Percentiles rank a stretch among this genome's conserved stretches.
Evolutionary conservation across 176 grass and related monocot genomes (phyloP).

Genomic region (Thinopyrum elongatum): DNA sequence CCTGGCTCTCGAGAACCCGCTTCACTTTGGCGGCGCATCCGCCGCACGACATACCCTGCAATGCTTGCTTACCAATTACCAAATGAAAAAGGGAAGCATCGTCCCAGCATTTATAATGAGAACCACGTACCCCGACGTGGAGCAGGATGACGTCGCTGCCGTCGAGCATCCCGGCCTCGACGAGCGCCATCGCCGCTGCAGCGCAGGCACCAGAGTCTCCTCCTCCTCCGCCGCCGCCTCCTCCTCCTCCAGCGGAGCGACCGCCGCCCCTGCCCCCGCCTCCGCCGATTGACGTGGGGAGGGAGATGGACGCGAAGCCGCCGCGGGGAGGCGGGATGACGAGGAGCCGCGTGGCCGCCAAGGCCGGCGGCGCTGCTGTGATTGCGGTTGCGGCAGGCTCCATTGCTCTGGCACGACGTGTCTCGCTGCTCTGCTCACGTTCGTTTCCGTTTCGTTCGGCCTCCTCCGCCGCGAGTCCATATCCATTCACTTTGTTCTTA

Average conservation of each 20-base stretch:
- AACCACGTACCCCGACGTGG: slow-evolving; percentile 55
- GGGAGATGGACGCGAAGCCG: slow-evolving; percentile 26
- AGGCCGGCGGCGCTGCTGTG: not conserved
- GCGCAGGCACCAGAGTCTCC: slow-evolving; percentile 23
- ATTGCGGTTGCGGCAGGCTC: slow-evolving; percentile 31
- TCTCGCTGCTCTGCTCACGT: not conserved
- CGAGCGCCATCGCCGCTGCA: slow-evolving; percentile 35
- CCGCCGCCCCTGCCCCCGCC: slow-evolving; percentile 13
- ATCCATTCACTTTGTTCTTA: no score
- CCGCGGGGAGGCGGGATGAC: not conserved
- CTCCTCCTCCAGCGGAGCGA: not conserved
- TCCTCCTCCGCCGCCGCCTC: not conserved
- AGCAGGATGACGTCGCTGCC: slow-evolving; percentile 59
- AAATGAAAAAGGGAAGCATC: not conserved
- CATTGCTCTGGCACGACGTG: slow-evolving; percentile 14
- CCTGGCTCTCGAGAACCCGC: slow-evolving; percentile 74
- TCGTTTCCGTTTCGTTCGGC: not conserved
- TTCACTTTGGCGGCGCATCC: slow-evolving; percentile 82
- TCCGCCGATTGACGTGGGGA: slow-evolving; percentile 16
- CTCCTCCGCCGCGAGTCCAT: not conserved
- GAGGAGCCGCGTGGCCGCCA: not conserved
- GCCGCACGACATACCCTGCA: slow-evolving; percentile 79
- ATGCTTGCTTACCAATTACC: not conserved
- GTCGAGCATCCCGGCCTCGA: slow-evolving; percentile 17
- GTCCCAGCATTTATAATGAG: no score